Base-by-base conservation (phyloP, 2,329 filamentous ascomycete species). In the Aureobasidium sp. region DNA sequence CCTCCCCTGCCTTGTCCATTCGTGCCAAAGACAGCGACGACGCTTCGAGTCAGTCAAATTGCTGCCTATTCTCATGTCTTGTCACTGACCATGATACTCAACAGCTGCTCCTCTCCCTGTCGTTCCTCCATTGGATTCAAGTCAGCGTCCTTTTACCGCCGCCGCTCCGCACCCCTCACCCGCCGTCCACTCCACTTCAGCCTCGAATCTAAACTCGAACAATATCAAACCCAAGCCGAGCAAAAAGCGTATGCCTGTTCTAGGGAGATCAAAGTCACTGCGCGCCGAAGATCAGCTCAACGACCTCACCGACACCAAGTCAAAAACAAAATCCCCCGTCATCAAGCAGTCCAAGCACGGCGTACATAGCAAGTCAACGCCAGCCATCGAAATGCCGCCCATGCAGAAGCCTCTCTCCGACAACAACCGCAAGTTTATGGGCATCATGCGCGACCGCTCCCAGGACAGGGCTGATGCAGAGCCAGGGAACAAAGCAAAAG, bases 361-460 rank as follows among this genome's bases (percentile, higher is more conserved):
- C 8, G 42, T 34, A 44, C 48, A 58, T 41, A 51, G n/a, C 51
- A 61, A 41, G 41, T 52, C 27, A 51, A 63, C 49, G 20, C 39
- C 49, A 39, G 49, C 44, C 31, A 34, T 44, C 14, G 59, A 64
- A 36, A 37, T 51, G 37, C 37, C 60, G 51, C 42, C 60, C 55
- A 27, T 47, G 61, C 31, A 61, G 53, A 53, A 63, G 45, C 34
- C 57, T 45, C 25, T 49, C n/a, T 9, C 49, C 17, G 82, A 84
- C 41, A 82, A 84, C 68, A 89, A 91, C 62, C 83, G 86, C 67
- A 81, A 85, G 3, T 85, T 87, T 68, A 83, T 84, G 67, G 83
- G 87, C 48, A 87, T 87, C 77, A 74, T 81, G 61, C 83, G 89
- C 65, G 90, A 89, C 67, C 86, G 87, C 67, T 91, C 89, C 3